phyloP scores from a whole-genome alignment of 257 asterid species.

The Verbena officinalis region DNA sequence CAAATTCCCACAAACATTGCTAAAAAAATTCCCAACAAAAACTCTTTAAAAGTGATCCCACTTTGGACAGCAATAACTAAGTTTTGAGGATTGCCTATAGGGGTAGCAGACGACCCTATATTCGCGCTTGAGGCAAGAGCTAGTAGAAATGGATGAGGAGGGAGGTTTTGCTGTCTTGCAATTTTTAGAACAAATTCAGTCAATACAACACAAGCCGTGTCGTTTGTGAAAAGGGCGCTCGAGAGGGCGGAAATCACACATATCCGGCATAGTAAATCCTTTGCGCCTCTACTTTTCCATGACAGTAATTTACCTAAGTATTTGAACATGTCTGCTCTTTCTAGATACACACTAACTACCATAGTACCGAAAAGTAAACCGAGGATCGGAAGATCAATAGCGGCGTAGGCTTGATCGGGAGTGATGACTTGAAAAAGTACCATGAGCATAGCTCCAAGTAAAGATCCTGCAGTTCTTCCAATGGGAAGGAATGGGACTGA shows the following conservation, averaged over 20 bases:
- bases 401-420: constrained; percentile 89
- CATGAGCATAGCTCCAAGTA: constrained; percentile 93
- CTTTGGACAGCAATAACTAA: constrained; percentile 87
- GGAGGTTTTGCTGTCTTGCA: constrained; percentile 83
- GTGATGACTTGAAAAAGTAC: constrained; percentile 73
- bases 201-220: constrained; percentile 82
- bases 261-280: constrained; percentile 79
- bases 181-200: constrained; percentile 86
- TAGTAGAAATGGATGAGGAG: constrained; percentile 82
- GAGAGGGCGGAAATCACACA: constrained; percentile 78
- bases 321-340: constrained; percentile 85
- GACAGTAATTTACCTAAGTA: constrained; percentile 77
- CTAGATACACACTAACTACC: constrained; percentile 91
- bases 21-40: constrained; percentile 63
- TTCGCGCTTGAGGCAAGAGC: constrained; percentile 95
- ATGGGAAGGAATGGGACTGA: constrained; percentile 88
- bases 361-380: constrained; percentile 93
- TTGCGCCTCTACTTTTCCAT: constrained; percentile 75
- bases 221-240: constrained; percentile 92
- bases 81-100: constrained; percentile 95
- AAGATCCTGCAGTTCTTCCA: constrained; percentile 93
- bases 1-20: constrained; percentile 76
- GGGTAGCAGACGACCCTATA: constrained; percentile 88
- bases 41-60: constrained; percentile 58
- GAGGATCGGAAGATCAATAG: constrained; percentile 91